Evolutionary conservation across 179 eudicot genomes (phyloP).

Genomic region (Patellifolia procumbens): DNA sequence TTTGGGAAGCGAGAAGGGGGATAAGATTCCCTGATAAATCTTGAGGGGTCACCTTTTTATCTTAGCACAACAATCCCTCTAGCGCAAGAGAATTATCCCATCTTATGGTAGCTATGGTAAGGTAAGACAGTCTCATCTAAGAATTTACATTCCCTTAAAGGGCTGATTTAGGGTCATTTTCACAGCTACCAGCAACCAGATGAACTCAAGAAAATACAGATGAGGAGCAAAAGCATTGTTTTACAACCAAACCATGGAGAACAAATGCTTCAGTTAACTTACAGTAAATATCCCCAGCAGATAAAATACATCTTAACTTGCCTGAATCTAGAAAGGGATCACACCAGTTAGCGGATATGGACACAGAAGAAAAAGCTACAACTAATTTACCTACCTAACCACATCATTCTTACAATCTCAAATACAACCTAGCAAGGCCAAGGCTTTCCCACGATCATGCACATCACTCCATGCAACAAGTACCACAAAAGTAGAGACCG

Average conservation of each 20-base stretch:
- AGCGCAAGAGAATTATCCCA: too few species aligned
- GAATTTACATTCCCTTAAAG: too few species aligned
- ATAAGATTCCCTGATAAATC: too few species aligned
- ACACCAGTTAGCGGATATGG: slow-evolving; percentile 19
- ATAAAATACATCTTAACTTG: slow-evolving; percentile 18
- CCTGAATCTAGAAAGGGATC: slow-evolving; percentile 13
- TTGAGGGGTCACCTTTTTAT: too few species aligned
- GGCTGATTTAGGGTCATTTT: too few species aligned
- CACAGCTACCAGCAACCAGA: not conserved
- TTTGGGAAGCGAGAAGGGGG: too few species aligned
- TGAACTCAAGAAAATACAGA: not conserved
- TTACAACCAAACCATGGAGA: not conserved
- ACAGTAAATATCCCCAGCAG: not conserved
- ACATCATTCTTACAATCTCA: slow-evolving; percentile 9
- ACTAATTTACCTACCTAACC: slow-evolving; percentile 17
- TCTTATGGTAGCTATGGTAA: too few species aligned
- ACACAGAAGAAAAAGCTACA: slow-evolving; percentile 22
- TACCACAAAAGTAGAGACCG: slow-evolving; percentile 14
- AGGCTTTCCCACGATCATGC: slow-evolving; percentile 19
- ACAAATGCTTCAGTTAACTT: not conserved
- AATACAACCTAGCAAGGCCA: slow-evolving; percentile 24
- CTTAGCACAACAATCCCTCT: too few species aligned
- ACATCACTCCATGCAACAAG: slow-evolving; percentile 13
- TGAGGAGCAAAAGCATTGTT: not conserved
- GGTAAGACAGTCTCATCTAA: too few species aligned